Conservation (phyloP, 2,329 filamentous ascomycete genomes). For the Neonectria sp. region DNA sequence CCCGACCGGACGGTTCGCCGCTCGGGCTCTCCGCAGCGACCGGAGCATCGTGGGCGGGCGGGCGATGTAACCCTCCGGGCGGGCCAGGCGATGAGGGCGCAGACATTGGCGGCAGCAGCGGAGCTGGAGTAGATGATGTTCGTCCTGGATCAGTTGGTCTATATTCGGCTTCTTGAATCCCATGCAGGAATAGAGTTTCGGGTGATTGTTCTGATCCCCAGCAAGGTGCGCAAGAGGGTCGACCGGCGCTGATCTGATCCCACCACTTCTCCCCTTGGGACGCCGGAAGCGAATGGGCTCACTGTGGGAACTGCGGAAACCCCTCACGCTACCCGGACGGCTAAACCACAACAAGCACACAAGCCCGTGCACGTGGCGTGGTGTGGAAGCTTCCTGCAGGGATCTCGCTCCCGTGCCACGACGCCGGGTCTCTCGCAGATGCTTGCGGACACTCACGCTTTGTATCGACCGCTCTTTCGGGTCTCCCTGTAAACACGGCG, state of each 20-base stretch:
- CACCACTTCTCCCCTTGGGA: background rate
- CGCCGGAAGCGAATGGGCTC: background rate
- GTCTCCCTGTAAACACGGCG: background rate
- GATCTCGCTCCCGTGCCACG: background rate
- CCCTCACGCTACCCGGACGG: constrained; percentile 5
- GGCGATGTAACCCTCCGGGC: background rate
- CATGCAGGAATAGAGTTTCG: background rate
- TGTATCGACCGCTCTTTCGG: background rate
- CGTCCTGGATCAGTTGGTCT: too few relatives aligned
- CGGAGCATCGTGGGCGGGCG: background rate
- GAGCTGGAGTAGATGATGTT: too few relatives aligned
- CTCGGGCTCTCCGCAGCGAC: background rate
- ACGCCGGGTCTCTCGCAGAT: background rate
- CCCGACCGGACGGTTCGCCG: constrained; percentile 15
- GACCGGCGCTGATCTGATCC: background rate
- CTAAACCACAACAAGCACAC: constrained; percentile 23
- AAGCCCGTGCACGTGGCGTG: constrained; percentile 17
- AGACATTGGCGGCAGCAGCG: background rate
- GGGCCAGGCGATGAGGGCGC: constrained; percentile 1
- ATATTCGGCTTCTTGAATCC: too few relatives aligned
- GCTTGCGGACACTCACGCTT: background rate
- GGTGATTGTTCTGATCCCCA: background rate
- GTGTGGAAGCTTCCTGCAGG: constrained; percentile 10
- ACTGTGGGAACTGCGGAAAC: background rate
- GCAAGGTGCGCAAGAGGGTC: background rate